phyloP scores from a whole-genome alignment of 768 basidiomycete genomes.

The Pisolithus albus region DNA sequence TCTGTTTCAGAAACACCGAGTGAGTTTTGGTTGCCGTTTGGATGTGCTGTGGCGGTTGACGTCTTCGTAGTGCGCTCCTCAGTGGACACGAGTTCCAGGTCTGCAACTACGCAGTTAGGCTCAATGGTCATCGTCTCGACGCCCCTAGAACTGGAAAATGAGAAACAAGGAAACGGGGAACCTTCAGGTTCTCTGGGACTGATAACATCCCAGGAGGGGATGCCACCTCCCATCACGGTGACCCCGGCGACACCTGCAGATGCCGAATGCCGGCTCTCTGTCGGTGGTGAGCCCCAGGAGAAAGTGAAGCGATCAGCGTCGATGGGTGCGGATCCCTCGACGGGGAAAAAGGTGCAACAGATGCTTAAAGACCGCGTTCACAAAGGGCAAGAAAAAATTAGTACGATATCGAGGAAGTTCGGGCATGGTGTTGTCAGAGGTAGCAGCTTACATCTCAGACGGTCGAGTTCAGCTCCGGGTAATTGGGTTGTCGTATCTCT shows the following conservation, averaged over 20 bases:
- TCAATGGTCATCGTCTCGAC: conserved; percentile 11
- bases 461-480: conserved; percentile 69
- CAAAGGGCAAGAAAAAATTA: conserved; percentile 65
- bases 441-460: conserved; percentile 40
- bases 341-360: conserved; percentile 68
- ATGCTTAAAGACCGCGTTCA: conserved; percentile 71
- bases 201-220: not conserved
- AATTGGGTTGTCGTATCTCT: not conserved
- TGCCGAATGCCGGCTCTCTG: conserved; percentile 13
- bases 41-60: not conserved
- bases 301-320: conserved; percentile 23
- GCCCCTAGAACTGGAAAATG: conserved; percentile 8
- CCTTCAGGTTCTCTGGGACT: conserved; percentile 4
- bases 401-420: conserved; percentile 71
- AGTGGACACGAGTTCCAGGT: conserved; percentile 22
- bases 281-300: conserved; percentile 13
- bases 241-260: conserved; percentile 55
- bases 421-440: conserved; percentile 60
- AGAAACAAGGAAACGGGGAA: not conserved
- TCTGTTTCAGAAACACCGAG: conserved; percentile 20
- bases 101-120: conserved; percentile 16
- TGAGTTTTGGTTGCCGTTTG: conserved; percentile 9
- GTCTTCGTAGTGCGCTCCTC: conserved; percentile 23
- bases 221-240: conserved; percentile 43
- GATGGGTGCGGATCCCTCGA: conserved; percentile 40